Base-by-base conservation (phyloP, 192 early-diverging fungal genomes). In the Pilaira anomala region DNA sequence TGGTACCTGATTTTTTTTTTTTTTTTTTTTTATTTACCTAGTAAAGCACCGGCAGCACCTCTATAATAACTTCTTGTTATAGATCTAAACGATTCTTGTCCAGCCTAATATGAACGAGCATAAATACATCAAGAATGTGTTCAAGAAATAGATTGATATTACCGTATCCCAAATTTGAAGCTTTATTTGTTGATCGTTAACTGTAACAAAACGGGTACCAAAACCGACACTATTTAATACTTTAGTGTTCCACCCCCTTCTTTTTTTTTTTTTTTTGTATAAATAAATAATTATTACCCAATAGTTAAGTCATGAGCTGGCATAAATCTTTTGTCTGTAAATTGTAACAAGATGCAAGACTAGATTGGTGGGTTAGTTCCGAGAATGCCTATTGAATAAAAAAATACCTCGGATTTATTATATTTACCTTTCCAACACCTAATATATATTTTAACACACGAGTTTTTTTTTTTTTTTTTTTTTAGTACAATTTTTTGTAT, bases 161-260 rank as follows among this genome's bases (percentile, higher is more conserved):
- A 87, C 87, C 12, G 93, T 94, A 69, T 95, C 94, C 95, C 95
- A 97, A 65, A 96, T 93, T 69, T 96, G 92, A 14, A 96, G 83
- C 78, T 94, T 94, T 66, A 96, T 88, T 68, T 84, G 80, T 64
- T 92, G 92, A 46, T 85, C 85, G 52, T 90, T 85, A 11, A 89
- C 76, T 69, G 49, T 80, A 60, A 92, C 85, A 68, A 90, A 87
- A 39, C 88, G 86, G 33, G 90, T 85, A 14, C 90, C 90, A 77
- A 90, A 92, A 54, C 89, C 90, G 21, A 92, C 90, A 62, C 81
- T 82, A 63, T 46, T 9, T 26, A 12, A 28, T 22, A 45, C 2
- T 29, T 25, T 28, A 45, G 11, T n/a, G 16, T n/a, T 13, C 16
- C 8, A 14, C 25, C 8, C 4, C 55, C 8, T 24, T 18, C 5